Base-by-base conservation (phyloP, 2,329 filamentous ascomycete species). In the Phyllachora maydis region DNA sequence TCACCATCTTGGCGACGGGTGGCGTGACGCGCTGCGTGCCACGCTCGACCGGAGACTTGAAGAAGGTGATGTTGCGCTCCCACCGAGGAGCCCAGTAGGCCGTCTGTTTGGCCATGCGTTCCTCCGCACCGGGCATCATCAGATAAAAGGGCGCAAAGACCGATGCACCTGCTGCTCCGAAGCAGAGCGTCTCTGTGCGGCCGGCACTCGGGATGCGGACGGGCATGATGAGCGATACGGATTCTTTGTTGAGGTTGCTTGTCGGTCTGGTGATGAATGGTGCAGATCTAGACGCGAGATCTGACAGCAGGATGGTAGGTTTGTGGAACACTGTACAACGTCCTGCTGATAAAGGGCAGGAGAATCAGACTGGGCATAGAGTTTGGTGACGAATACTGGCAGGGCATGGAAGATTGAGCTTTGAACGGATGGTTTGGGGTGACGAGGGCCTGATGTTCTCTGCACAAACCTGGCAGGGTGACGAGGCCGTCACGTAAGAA, bases 81-180 rank as follows among this genome's bases (percentile, higher is more conserved):
- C 63, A 68, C 26, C 59, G 54, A 11, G 61, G 60, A 4, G 62
- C 63, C 63, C 63, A 67, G 35, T 57, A 55, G 28, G 50, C 47
- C 4, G 63, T 67, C 41, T 65, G 59, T 13, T 45, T 43, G 25
- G 58, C 53, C 17, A 67, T 39, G 20, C 53, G 52, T 40, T 65
- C 58, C 32, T 64, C 55, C 28, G 59, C 58, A 17, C 60, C 59
- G 14, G 62, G 63, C 27, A 63, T 49, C 36, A 65, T 49, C 35
- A 66, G 50, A 46, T 64, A 65, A 35, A 68, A 51, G 14, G 63
- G 63, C 2, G 60, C 54, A 26, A 68, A 52, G 33, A 52, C 57
- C 22, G 45, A 52, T 28, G 64, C 47, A 29, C 61, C 59, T 13
- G 61, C 62, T 18, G 57, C 48, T 27, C 57, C 56, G 39, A 63